Evolutionary conservation across 2,329 filamentous ascomycete species (phyloP).

Genomic region (Hortaea werneckii): DNA sequence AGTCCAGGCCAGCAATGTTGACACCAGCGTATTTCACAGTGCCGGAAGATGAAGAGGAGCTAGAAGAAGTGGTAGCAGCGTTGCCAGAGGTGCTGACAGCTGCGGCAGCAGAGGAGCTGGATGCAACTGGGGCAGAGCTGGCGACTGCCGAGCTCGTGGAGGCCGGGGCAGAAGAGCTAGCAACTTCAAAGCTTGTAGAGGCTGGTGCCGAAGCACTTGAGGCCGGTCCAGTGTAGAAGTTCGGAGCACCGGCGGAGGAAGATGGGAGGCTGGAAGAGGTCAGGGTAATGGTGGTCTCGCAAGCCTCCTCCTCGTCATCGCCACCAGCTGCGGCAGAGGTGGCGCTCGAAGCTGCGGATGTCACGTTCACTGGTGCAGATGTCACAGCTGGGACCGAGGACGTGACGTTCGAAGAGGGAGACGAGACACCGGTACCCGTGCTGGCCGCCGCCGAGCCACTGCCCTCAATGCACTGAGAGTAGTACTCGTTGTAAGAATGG

Average conservation of each 20-base stretch:
- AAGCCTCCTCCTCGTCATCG: too few species aligned
- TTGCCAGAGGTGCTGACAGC: neutral
- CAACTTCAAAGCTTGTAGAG: too few species aligned
- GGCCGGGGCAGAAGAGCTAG: neutral
- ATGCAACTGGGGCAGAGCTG: neutral
- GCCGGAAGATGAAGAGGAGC: slow-evolving; percentile 8
- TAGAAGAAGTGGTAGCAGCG: slow-evolving; percentile 1
- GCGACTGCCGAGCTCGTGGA: neutral
- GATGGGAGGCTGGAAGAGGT: neutral
- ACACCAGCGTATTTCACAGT: slow-evolving; percentile 21
- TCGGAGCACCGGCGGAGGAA: neutral
- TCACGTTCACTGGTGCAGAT: too few species aligned
- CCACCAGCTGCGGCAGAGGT: too few species aligned
- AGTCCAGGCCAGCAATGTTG: slow-evolving; percentile 26
- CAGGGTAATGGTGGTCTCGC: neutral
- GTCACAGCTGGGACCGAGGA: too few species aligned
- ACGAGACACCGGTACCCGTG: too few species aligned
- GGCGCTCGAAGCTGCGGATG: too few species aligned
- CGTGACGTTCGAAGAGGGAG: too few species aligned
- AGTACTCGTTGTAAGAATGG: slow-evolving; percentile 18
- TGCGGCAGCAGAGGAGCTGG: neutral
- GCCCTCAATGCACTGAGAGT: slow-evolving; percentile 22
- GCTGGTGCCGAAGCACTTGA: too few species aligned
- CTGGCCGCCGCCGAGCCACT: neutral
- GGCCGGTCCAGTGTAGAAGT: neutral